phyloP scores from a whole-genome alignment of 1,284 basidiomycete genomes.

The Fomitiporia mediterranea region DNA sequence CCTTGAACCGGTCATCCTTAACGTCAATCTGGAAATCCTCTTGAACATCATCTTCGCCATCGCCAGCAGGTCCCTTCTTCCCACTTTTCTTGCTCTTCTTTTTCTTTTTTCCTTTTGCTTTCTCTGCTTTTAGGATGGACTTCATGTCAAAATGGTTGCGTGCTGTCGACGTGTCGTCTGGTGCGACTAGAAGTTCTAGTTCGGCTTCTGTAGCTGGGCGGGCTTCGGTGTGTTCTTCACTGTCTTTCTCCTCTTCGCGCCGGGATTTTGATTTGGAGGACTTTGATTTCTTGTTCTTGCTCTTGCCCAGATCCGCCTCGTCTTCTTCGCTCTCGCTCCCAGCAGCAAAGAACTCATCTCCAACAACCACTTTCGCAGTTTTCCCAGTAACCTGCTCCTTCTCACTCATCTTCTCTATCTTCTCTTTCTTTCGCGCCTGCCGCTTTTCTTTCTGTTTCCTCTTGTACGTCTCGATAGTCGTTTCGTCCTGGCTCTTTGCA shows the following conservation, averaged over 20 bases:
- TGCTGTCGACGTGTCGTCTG: constrained; percentile 50
- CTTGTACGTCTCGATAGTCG: constrained; percentile 81
- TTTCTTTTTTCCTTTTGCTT: constrained; percentile 52
- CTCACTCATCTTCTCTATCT: constrained; percentile 34
- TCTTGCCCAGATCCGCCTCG: constrained; percentile 24
- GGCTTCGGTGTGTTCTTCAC: constrained; percentile 22
- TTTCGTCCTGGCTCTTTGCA: constrained; percentile 56
- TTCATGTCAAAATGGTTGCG: constrained; percentile 89
- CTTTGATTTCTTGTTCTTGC: constrained; percentile 24
- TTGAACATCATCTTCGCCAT: constrained; percentile 57
- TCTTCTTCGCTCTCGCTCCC: constrained; percentile 38
- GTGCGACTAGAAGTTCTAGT: constrained; percentile 57
- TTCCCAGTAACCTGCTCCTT: constrained; percentile 25
- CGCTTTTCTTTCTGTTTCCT: constrained; percentile 84
- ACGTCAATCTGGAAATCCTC: constrained; percentile 83
- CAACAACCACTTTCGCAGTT: constrained; percentile 24
- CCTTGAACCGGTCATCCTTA: constrained; percentile 85
- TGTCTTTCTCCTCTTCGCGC: constrained; percentile 24
- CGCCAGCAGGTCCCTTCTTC: constrained; percentile 37
- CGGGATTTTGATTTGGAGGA: constrained; percentile 25
- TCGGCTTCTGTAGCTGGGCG: constrained; percentile 45
- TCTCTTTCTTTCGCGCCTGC: constrained; percentile 71
- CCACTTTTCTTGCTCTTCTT: constrained; percentile 49
- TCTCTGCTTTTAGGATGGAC: constrained; percentile 85
- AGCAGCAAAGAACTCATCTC: constrained; percentile 75